Evolutionary conservation across 306 rosid species (phyloP).

Genomic region (Datisca glomerata): DNA sequence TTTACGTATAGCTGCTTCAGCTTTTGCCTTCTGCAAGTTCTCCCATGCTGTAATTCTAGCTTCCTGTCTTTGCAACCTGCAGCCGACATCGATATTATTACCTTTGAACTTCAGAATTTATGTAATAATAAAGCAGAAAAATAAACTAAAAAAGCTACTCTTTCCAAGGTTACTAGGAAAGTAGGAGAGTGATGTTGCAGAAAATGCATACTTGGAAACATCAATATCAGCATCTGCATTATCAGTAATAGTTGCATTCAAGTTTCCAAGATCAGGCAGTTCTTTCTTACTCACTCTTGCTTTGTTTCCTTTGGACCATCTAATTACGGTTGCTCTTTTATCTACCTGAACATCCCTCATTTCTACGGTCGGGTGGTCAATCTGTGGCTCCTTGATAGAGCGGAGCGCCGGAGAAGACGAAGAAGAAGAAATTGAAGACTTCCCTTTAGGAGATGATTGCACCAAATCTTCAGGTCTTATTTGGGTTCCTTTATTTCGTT

Average conservation of each 20-base stretch:
- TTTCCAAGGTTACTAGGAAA: too few relatives aligned
- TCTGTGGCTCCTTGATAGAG: conserved; percentile 21
- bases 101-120: background rate
- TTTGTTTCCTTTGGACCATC: conserved; percentile 31
- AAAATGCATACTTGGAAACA: conserved; percentile 40
- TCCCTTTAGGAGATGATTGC: conserved; percentile 20
- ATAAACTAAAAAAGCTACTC: too few relatives aligned
- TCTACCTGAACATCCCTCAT: conserved; percentile 81
- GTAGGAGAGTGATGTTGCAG: background rate
- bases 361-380: conserved; percentile 24
- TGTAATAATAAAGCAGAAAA: too few relatives aligned
- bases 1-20: conserved; percentile 71
- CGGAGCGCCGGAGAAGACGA: conserved; percentile 26
- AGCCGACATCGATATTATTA: background rate
- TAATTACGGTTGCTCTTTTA: conserved; percentile 31
- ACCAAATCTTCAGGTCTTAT: conserved; percentile 40
- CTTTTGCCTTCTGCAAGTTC: conserved; percentile 76
- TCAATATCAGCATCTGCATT: conserved; percentile 40
- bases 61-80: conserved; percentile 69
- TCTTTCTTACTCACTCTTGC: conserved; percentile 13
- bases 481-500: conserved; percentile 60
- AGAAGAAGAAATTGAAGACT: conserved; percentile 17
- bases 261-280: conserved; percentile 19
- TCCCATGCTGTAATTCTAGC: conserved; percentile 90
- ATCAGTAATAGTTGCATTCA: conserved; percentile 31